Evolutionary conservation across 2,329 filamentous ascomycete genomes (phyloP).

Genomic region (Verticillium albo-atrum): DNA sequence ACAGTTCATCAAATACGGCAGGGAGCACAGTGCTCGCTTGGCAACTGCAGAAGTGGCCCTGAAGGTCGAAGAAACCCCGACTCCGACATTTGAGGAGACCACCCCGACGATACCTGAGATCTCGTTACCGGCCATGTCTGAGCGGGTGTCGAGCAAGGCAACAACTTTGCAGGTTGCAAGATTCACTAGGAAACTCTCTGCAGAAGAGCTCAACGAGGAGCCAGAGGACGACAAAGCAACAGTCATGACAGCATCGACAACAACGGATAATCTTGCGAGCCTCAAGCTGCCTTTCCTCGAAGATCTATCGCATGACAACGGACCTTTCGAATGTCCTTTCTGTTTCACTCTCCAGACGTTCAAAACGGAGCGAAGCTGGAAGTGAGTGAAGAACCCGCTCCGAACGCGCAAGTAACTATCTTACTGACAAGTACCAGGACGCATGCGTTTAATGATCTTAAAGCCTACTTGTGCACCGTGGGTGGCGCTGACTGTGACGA

Average conservation of each 20-base stretch:
- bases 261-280: neutral
- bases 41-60: neutral
- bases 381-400: conserved; percentile 8
- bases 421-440: conserved; percentile 10
- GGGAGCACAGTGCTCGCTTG: conserved; percentile 15
- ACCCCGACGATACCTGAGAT: neutral
- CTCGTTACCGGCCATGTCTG: neutral
- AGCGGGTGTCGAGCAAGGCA: conserved; percentile 9
- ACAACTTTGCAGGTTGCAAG: conserved; percentile 2
- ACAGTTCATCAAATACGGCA: conserved; percentile 22
- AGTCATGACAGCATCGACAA: conserved; percentile 6
- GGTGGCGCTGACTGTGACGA: conserved; percentile 18
- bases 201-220: conserved; percentile 9
- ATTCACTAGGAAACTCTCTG: neutral
- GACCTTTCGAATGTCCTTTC: conserved; percentile 15
- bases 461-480: conserved; percentile 28
- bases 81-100: neutral
- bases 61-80: neutral
- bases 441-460: conserved; percentile 27
- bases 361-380: conserved; percentile 14
- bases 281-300: conserved; percentile 7
- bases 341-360: conserved; percentile 12
- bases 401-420: neutral
- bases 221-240: conserved; percentile 3
- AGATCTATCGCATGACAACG: conserved; percentile 3